Evolutionary conservation across 2,329 filamentous ascomycete species (phyloP).

Genomic region (Aspergillus hiratsukae): DNA sequence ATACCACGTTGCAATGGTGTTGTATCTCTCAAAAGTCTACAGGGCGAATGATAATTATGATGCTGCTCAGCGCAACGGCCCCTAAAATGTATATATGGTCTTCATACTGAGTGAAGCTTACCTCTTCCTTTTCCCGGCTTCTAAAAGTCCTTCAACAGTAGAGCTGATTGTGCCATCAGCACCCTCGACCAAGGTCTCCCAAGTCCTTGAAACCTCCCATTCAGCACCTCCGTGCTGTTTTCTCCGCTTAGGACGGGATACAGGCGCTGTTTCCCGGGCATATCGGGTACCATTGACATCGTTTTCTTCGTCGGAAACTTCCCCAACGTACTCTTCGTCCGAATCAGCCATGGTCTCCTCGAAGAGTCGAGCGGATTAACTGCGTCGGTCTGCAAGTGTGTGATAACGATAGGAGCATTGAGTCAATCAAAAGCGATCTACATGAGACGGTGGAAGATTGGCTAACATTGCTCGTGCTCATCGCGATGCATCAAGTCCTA

Average conservation of each 20-base stretch:
- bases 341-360: constrained; percentile 40
- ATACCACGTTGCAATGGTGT: constrained; percentile 94
- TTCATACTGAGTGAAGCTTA: constrained; percentile 26
- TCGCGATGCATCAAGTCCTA: too few species aligned
- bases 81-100: not conserved
- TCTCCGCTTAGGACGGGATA: constrained; percentile 31
- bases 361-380: not conserved
- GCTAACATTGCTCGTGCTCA: too few species aligned
- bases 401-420: not conserved
- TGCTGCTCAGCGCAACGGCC: constrained; percentile 13
- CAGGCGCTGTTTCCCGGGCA: constrained; percentile 23
- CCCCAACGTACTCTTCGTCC: constrained; percentile 51
- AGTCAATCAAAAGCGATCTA: not conserved
- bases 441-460: too few species aligned
- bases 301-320: constrained; percentile 45
- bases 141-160: constrained; percentile 66
- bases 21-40: constrained; percentile 81
- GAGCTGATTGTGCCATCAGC: constrained; percentile 72
- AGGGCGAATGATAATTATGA: constrained; percentile 10
- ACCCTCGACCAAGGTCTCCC: constrained; percentile 70
- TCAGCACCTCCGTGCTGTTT: constrained; percentile 38
- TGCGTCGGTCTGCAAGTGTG: not conserved
- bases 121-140: constrained; percentile 76
- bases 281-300: constrained; percentile 26
- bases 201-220: constrained; percentile 48